A percentile compares a stretch with the other conserved stretches of the same genome.
These are phyloP conservation scores for Erythrophleum ivorense DNA, from an alignment of 331 rosid species.

Conservation along the genomic window DNA sequence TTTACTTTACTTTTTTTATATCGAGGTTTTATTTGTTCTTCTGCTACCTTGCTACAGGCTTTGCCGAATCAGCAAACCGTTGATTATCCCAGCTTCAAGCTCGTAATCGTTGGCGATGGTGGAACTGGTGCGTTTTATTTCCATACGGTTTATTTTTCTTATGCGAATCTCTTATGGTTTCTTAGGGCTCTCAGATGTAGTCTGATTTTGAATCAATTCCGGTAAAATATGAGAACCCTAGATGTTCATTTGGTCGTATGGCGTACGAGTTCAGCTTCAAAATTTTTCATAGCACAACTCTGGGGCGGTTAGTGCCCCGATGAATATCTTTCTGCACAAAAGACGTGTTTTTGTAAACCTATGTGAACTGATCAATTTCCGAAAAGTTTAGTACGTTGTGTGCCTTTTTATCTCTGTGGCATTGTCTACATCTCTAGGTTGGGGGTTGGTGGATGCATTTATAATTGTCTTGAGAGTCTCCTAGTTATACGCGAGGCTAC, in stretches of 20 bases:
- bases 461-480: background rate
- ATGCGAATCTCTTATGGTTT: background rate
- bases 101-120: constrained; percentile 88
- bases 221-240: background rate
- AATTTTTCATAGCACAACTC: background rate
- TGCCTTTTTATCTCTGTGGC: background rate
- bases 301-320: background rate
- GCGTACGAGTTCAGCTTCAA: background rate
- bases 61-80: constrained; percentile 87
- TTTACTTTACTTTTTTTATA: too few relatives aligned
- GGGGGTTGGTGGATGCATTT: background rate
- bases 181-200: background rate
- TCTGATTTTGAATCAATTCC: background rate
- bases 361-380: background rate
- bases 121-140: constrained; percentile 62
- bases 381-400: background rate
- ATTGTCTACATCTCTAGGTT: background rate
- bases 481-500: background rate
- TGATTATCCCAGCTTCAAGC: constrained; percentile 90
- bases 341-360: background rate
- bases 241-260: background rate
- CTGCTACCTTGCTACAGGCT: constrained; percentile 52
- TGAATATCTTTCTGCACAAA: background rate
- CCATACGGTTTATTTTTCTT: background rate
- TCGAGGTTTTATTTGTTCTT: background rate